Evolutionary conservation across 495 filamentous ascomycete genomes (phyloP).

Genomic region (Bathelium albidoporum): DNA sequence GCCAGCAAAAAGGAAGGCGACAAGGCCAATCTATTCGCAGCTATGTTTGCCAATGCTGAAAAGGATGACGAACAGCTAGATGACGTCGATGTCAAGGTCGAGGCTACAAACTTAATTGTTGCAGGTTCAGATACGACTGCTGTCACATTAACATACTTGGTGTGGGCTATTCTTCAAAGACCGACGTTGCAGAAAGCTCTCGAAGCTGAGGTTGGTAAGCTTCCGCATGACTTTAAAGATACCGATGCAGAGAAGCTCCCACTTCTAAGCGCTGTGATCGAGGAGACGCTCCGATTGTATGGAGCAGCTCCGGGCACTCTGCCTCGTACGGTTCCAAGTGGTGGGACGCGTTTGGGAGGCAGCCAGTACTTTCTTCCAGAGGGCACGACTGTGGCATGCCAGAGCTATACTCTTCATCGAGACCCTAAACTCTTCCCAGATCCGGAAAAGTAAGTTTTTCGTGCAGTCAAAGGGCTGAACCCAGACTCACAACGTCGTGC

Average conservation of each 20-base stretch:
- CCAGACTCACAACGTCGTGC: not conserved
- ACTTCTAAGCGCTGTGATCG: constrained; percentile 37
- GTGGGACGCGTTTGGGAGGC: constrained; percentile 14
- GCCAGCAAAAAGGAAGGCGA: constrained; percentile 6
- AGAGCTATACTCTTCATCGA: constrained; percentile 23
- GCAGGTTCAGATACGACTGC: constrained; percentile 45
- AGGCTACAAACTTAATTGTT: constrained; percentile 38
- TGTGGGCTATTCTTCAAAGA: constrained; percentile 28
- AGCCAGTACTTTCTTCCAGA: constrained; percentile 14
- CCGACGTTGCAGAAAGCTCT: constrained; percentile 31
- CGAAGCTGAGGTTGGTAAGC: constrained; percentile 31
- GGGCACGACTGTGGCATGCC: constrained; percentile 17
- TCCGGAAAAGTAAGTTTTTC: constrained; percentile 12
- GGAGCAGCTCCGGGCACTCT: constrained; percentile 18
- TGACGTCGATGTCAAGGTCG: constrained; percentile 31
- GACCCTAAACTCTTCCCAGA: constrained; percentile 17
- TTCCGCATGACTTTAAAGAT: constrained; percentile 34
- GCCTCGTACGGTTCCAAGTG: constrained; percentile 18
- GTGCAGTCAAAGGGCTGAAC: not conserved
- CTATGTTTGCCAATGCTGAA: constrained; percentile 14
- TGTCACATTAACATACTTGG: constrained; percentile 35
- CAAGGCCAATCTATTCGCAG: constrained; percentile 11
- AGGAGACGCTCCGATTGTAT: constrained; percentile 24
- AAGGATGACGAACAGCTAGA: constrained; percentile 21
- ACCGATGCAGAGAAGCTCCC: constrained; percentile 32